Evolutionary conservation across 495 filamentous ascomycete genomes (phyloP), one percentile per base, ranked within the genome.

Genomic region (Choiromyces venosus): DNA sequence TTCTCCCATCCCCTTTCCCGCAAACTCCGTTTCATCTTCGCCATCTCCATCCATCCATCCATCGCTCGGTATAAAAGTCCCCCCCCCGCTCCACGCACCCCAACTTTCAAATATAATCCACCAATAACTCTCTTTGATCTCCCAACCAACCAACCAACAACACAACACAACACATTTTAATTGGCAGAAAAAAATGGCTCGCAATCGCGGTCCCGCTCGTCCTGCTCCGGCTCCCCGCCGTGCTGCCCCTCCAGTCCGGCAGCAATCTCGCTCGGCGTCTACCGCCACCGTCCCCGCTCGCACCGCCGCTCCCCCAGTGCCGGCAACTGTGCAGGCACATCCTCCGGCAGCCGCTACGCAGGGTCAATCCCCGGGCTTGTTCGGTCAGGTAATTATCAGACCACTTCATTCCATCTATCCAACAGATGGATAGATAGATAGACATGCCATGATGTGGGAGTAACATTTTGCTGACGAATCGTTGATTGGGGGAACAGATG

Each of bases 181-280:
- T n/a, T n/a, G n/a, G n/a, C n/a, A n/a, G n/a, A n/a, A n/a, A n/a
- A 87, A 82, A 73, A 94, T 95, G 92, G 85, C 91, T 89, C 92
- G 92, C 85, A 89, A 91, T 87, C 86, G 89, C 82, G 88, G 88
- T 80, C 87, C 89, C 71, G 83, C 88, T 74, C 88, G 91, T 76
- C 91, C 91, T 81, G 87, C 89, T 66, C 86, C 87, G 65, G 87
- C 91, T 76, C 85, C 90, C 74, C 82, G 86, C 72, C 86, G 89
- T 38, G 85, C 89, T 73, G 84, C 88, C 70, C 83, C 88, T 73
- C 85, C 89, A 66, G 82, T 87, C 67, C 82, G 84, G 70, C 88
- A 90, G 80, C 88, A 90, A 80, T 87, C 86, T 81, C 90, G 86
- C 40, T 84, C 86, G 44, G 87, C 88, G 39, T 85, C 89, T 42